These are phyloP conservation scores for Pyrenula aspistea DNA, from an alignment of 495 filamentous ascomycete species.

Conservation along the genomic window DNA sequence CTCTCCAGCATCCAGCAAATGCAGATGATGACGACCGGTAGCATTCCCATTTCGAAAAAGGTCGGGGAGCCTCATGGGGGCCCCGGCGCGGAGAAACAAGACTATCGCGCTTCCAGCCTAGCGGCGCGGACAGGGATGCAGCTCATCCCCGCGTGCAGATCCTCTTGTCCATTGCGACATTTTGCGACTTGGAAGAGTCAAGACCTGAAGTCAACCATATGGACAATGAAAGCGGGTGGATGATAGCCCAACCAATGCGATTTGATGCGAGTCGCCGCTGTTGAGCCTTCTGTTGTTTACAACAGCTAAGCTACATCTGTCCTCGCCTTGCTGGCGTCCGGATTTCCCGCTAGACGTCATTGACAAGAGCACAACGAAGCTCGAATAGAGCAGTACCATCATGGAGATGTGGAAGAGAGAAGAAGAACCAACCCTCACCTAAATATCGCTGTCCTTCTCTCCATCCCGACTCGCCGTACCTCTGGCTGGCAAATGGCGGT, in stretches of 20 bases:
- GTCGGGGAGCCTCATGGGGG: neutral
- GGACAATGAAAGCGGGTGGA: too few relatives aligned
- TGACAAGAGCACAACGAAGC: too few relatives aligned
- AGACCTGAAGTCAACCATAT: neutral
- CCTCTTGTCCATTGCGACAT: neutral
- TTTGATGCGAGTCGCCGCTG: too few relatives aligned
- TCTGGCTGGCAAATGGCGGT: neutral
- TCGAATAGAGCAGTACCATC: too few relatives aligned
- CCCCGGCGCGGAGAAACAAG: neutral
- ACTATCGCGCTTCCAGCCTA: neutral
- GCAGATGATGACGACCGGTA: neutral
- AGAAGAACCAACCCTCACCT: neutral
- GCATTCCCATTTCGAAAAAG: neutral
- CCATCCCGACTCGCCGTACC: neutral
- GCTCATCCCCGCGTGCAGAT: neutral
- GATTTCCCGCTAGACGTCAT: too few relatives aligned
- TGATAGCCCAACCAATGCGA: too few relatives aligned
- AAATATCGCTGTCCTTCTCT: neutral
- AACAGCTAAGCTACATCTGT: too few relatives aligned
- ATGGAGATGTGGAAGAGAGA: too few relatives aligned
- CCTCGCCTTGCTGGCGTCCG: too few relatives aligned
- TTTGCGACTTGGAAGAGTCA: neutral
- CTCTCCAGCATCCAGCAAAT: too few relatives aligned
- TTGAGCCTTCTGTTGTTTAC: too few relatives aligned
- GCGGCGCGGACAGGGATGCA: neutral